Evolutionary conservation across 495 filamentous ascomycete genomes (phyloP).

Genomic region (Neurospora sp.): DNA sequence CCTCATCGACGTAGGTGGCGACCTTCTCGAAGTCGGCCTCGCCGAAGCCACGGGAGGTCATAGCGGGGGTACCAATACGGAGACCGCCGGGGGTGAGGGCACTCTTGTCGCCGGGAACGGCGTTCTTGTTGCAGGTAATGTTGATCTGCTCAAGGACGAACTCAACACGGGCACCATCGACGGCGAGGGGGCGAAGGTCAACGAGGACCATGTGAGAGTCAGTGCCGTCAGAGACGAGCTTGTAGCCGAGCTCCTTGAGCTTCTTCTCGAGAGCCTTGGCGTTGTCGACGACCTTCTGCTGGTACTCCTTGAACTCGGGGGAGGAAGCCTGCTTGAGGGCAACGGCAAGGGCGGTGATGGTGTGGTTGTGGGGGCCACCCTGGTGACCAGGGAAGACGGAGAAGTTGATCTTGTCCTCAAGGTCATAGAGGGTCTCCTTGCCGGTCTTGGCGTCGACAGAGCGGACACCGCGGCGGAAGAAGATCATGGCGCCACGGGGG

Average conservation of each 20-base stretch:
- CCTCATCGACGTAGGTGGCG: slow-evolving; percentile 75
- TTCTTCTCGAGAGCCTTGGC: slow-evolving; percentile 79
- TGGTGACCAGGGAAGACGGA: slow-evolving; percentile 99
- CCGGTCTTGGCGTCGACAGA: slow-evolving; percentile 79
- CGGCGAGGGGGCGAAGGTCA: slow-evolving; percentile 65
- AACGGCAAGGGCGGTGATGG: slow-evolving; percentile 95
- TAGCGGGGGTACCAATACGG: slow-evolving; percentile 91
- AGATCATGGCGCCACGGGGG: slow-evolving; percentile 99
- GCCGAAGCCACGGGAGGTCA: slow-evolving; percentile 91
- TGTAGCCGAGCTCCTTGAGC: slow-evolving; percentile 76
- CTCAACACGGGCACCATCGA: slow-evolving; percentile 95
- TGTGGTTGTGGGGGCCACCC: slow-evolving; percentile 99
- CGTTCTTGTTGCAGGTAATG: slow-evolving; percentile 99
- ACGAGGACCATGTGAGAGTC: slow-evolving; percentile 98
- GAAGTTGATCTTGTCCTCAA: slow-evolving; percentile 96
- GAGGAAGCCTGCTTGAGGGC: slow-evolving; percentile 90
- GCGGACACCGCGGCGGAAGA: slow-evolving; percentile 94
- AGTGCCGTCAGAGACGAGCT: slow-evolving; percentile 90
- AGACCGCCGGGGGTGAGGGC: slow-evolving; percentile 91
- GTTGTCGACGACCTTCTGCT: slow-evolving; percentile 84
- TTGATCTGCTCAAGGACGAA: slow-evolving; percentile 95
- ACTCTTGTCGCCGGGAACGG: slow-evolving; percentile 94
- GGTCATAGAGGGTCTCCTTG: slow-evolving; percentile 85
- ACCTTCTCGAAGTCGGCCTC: slow-evolving; percentile 89
- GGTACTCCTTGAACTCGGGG: slow-evolving; percentile 93